Evolutionary conservation across 2,329 filamentous ascomycete species (phyloP), one percentile per base, ranked within the genome.

Genomic region (Neonectria faginata): DNA sequence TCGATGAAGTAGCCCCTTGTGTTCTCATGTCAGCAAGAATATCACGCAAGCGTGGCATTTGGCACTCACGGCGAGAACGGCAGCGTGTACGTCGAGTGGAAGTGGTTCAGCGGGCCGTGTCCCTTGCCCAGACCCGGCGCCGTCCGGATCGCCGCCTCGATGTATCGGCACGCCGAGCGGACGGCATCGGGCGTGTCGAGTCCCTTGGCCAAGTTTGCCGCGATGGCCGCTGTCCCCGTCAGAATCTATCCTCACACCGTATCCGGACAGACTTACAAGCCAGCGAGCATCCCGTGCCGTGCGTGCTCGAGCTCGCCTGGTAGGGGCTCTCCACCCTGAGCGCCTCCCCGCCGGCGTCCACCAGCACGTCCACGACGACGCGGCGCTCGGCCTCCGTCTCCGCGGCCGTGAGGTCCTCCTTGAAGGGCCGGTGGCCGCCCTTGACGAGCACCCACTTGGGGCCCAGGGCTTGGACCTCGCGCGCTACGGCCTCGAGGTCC

Each of bases 211-310:
- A 94, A 78, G 65, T 92, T 91, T n/a, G 90, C 90, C 2, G 92
- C 89, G 72, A 94, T 92, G 3, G 92, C 91, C 66, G 92, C 89
- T 89, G 29, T 12, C 20, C 3, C 62, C 31, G 64, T 58, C 25
- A 66, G 47, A 4, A 33, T 20, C 3, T 20, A 7, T 12, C 25
- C 39, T 22, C 27, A 11, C 44, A 33, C 12, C 20, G 1, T 7
- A 3, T 39, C 36, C 8, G 10, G 9, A 29, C 36, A 16, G 31
- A 83, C 89, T 82, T 78, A 92, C 90, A 97, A 44, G 96, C 96
- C 64, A 98, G 85, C 10, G 94, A 97, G 76, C 96, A 99, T 4
- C 96, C 96, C 0, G 96, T 98, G 1, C 96, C 96, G 74, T 99
- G 96, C 0, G 95, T 98, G 75, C 95, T 95, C 64, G 84, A 90